Conservation (phyloP, 129 eudicot genomes). For the Chrysanthemum makinoi region DNA sequence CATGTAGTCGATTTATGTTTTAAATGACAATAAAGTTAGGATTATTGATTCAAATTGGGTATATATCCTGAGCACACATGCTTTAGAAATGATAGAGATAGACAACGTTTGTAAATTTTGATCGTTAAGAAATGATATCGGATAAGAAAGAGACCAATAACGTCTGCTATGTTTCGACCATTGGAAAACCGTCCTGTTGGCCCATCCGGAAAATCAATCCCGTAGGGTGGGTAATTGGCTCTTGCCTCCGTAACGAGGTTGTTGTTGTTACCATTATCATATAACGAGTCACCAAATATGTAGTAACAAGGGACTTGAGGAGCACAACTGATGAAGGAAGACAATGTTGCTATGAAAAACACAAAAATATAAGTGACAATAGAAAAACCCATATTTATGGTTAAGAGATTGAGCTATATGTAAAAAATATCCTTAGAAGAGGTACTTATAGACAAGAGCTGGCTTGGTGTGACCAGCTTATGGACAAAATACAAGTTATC, state of each 20-base stretch:
- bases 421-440: neutral
- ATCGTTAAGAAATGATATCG: neutral
- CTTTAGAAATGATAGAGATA: neutral
- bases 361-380: neutral
- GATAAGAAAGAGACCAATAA: constrained; percentile 30
- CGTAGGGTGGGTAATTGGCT: constrained; percentile 46
- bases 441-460: constrained; percentile 24
- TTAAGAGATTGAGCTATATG: constrained; percentile 1
- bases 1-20: too few relatives aligned
- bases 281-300: constrained; percentile 53
- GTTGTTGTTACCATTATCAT: constrained; percentile 58
- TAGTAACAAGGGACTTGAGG: constrained; percentile 53
- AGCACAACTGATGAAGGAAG: neutral
- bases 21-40: too few relatives aligned
- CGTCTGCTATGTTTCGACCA: constrained; percentile 48
- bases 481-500: neutral
- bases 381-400: constrained; percentile 22
- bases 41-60: too few relatives aligned
- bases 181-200: constrained; percentile 56
- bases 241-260: constrained; percentile 37
- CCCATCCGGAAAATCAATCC: constrained; percentile 48
- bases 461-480: neutral
- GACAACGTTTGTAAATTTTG: neutral
- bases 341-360: constrained; percentile 1
- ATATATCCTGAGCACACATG: neutral